Evolutionary conservation across 1,139 yeast species (phyloP).

Genomic region (Hansenula sp.): DNA sequence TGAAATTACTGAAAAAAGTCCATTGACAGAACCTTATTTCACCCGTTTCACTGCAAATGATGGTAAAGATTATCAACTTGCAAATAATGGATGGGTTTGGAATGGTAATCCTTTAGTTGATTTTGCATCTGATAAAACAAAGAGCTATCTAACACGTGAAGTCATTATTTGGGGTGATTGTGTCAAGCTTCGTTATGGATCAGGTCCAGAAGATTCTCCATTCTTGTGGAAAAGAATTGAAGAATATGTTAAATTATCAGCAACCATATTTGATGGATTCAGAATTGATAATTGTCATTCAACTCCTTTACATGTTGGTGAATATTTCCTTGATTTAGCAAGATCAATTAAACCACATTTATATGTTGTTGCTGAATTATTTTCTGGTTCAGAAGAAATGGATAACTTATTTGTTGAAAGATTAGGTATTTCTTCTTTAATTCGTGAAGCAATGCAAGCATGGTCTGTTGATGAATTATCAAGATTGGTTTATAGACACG

Average conservation of each 20-base stretch:
- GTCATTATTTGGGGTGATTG: conserved; percentile 98
- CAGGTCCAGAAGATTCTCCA: conserved; percentile 75
- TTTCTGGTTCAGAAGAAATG: conserved; percentile 87
- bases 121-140: conserved; percentile 77
- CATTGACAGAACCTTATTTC: conserved; percentile 83
- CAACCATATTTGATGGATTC: conserved; percentile 80
- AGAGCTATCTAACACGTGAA: conserved; percentile 84
- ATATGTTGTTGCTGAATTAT: conserved; percentile 91
- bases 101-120: conserved; percentile 91
- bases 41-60: conserved; percentile 55
- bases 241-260: conserved; percentile 67
- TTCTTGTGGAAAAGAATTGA: conserved; percentile 87
- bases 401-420: conserved; percentile 89
- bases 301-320: conserved; percentile 94
- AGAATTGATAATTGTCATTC: conserved; percentile 95
- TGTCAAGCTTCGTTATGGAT: conserved; percentile 86
- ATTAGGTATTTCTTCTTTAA: conserved; percentile 80
- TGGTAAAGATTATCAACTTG: conserved; percentile 66
- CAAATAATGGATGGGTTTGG: conserved; percentile 99
- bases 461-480: conserved; percentile 86
- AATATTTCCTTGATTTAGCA: conserved; percentile 81
- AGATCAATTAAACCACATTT: conserved; percentile 78
- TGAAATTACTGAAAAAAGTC: conserved; percentile 46
- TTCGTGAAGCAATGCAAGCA: conserved; percentile 97
- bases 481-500: conserved; percentile 82